Evolutionary conservation across 306 rosid species (phyloP).

Genomic region (Myrica gale): DNA sequence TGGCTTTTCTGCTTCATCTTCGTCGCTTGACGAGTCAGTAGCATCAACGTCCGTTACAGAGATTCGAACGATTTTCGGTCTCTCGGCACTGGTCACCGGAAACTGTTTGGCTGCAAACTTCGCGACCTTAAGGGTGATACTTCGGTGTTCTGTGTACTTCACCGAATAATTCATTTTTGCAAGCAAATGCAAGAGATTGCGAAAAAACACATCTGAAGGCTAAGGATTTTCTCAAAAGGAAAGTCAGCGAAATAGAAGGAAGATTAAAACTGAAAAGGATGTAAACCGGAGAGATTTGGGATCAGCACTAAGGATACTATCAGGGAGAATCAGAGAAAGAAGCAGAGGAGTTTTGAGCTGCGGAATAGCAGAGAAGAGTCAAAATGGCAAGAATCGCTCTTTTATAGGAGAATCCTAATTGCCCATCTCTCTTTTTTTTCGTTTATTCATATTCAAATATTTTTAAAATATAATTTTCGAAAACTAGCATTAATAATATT

Average conservation of each 20-base stretch:
- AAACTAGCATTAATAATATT: not conserved
- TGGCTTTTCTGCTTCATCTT: conserved; percentile 25
- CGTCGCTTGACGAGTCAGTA: conserved; percentile 58
- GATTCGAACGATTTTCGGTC: conserved; percentile 40
- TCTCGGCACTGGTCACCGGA: not conserved
- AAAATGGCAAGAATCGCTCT: conserved; percentile 17
- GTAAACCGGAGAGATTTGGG: not conserved
- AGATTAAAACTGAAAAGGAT: not conserved
- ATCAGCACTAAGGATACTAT: not conserved
- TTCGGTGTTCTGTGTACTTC: conserved; percentile 27
- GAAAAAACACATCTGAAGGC: too few species aligned
- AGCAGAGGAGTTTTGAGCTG: not conserved
- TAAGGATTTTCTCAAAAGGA: not conserved
- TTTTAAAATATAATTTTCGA: too few species aligned
- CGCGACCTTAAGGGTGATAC: conserved; percentile 33
- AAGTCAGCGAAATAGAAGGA: not conserved
- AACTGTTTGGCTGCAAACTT: not conserved
- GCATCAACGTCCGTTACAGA: conserved; percentile 45
- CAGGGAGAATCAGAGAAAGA: not conserved
- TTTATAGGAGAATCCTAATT: conserved; percentile 32
- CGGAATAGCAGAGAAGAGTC: conserved; percentile 16
- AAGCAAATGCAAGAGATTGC: too few species aligned
- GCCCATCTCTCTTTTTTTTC: not conserved
- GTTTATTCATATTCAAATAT: not conserved
- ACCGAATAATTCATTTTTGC: conserved; percentile 8